phyloP scores from a whole-genome alignment of 2,329 filamentous ascomycete species.

The Phaeoacremonium minimum region DNA sequence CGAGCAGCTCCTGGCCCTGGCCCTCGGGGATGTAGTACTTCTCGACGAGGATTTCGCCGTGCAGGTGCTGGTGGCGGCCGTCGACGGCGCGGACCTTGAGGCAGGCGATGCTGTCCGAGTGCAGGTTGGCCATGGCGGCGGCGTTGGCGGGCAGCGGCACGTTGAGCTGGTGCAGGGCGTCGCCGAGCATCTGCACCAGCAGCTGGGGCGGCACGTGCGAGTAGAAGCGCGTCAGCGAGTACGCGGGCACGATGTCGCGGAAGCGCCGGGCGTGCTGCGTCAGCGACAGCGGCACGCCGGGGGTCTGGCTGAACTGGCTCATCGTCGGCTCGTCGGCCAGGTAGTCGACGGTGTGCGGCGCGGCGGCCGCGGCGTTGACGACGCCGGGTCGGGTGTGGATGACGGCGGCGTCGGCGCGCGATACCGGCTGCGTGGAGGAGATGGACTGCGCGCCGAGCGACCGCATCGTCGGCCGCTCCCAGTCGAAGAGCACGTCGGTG shows the following conservation, averaged over 20 bases:
- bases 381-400: constrained; percentile 26
- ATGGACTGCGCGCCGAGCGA: constrained; percentile 37
- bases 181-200: constrained; percentile 74
- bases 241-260: constrained; percentile 83
- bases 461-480: constrained; percentile 69
- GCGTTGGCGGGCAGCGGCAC: constrained; percentile 58
- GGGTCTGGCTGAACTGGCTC: constrained; percentile 78
- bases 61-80: constrained; percentile 65
- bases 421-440: constrained; percentile 46
- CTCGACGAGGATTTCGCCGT: constrained; percentile 73
- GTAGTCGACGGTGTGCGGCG: constrained; percentile 48
- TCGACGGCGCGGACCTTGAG: constrained; percentile 75
- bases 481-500: constrained; percentile 76
- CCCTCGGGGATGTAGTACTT: constrained; percentile 52
- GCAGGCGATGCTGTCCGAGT: constrained; percentile 52
- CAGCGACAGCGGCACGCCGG: constrained; percentile 73
- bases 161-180: constrained; percentile 80
- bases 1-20: constrained; percentile 58
- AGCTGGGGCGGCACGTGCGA: constrained; percentile 72
- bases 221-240: constrained; percentile 88
- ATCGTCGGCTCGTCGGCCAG: constrained; percentile 83
- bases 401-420: constrained; percentile 27
- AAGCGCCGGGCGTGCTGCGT: constrained; percentile 89
- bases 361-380: constrained; percentile 14
- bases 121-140: constrained; percentile 27